Conservation (phyloP, 495 filamentous ascomycete species). For the Neurospora terricola region DNA sequence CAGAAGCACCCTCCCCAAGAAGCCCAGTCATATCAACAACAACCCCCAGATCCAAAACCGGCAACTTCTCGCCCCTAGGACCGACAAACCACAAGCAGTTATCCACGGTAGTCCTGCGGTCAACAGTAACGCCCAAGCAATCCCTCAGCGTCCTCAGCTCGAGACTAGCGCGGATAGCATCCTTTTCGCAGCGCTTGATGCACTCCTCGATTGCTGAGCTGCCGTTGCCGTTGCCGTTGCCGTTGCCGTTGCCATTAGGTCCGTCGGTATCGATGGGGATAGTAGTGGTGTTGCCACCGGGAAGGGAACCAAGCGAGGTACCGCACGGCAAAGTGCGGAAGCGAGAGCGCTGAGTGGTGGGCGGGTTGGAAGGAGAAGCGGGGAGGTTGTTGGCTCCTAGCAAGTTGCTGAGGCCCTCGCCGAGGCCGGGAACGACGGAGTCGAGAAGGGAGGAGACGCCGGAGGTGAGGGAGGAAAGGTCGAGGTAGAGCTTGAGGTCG, state of each 20-base stretch:
- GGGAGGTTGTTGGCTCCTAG: background rate
- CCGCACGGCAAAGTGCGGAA: slow-evolving; percentile 1
- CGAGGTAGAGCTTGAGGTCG: slow-evolving; percentile 5
- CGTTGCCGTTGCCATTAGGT: background rate
- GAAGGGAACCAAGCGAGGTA: background rate
- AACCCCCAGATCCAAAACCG: background rate
- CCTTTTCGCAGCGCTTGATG: slow-evolving; percentile 2
- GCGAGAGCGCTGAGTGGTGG: slow-evolving; percentile 1
- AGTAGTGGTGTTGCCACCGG: slow-evolving; percentile 1
- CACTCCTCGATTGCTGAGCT: background rate
- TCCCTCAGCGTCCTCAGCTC: background rate
- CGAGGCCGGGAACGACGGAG: background rate
- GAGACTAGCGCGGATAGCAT: background rate
- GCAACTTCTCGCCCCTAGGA: background rate
- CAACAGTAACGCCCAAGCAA: slow-evolving; percentile 8
- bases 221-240: background rate
- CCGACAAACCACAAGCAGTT: slow-evolving; percentile 13
- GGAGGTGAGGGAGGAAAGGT: slow-evolving; percentile 2
- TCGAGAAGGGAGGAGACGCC: background rate
- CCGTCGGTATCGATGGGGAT: background rate
- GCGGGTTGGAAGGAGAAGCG: background rate
- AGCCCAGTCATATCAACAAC: background rate
- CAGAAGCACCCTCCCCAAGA: slow-evolving; percentile 14
- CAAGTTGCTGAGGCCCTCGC: background rate
- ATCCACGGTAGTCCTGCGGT: background rate